Evolutionary conservation across 1,284 basidiomycete genomes (phyloP), one percentile per base, ranked within the genome.

Genomic region (Ganoderma lingzhi): DNA sequence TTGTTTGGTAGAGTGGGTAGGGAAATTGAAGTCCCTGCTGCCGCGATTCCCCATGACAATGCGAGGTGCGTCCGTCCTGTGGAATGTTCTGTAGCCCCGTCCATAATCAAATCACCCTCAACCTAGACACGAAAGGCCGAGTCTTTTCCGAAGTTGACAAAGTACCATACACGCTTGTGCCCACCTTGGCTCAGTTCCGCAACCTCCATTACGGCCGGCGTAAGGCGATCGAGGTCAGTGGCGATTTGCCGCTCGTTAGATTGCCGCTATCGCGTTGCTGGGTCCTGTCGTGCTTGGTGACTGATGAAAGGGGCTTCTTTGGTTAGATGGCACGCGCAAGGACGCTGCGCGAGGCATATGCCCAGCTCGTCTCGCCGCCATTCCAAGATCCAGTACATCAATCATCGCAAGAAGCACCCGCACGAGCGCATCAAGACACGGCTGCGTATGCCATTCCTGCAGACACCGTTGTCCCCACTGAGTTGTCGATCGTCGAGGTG

Each of bases 171-270:
- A 86, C 79, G 69, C 77, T 91, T n/a, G 86, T 85, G 3, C 64
- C 85, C 5, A 83, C 80, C 8, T 80, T 81, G 1, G 71, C 81
- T 9, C 84, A 89, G 41, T 83, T 90, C 35, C 81, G 81, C 28
- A 77, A 75, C 30, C 79, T 91, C 28, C 77, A 87, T 19, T 76
- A 82, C 59, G 92, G 91, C 37, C 85, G 90, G 66, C 83, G 88
- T 66, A 92, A 92, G 78, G 89, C 92, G 0, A 88, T 93, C 12
- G 90, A 93, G 82, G 91, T 91, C 65, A 68, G 84, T 76, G 61
- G 6, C 53, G 9, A 37, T 12, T 37, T 6, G 39, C 19, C 44
- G 9, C 39, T 35, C 42, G 19, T 39, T 39, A 53, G n/a, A 39
- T 35, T 55, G 30, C 35, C 37, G 51, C 19, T 3, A n/a, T 14